Conservation (phyloP, 225 moss, liverwort and hornwort species). For the Climacium dendroides region DNA sequence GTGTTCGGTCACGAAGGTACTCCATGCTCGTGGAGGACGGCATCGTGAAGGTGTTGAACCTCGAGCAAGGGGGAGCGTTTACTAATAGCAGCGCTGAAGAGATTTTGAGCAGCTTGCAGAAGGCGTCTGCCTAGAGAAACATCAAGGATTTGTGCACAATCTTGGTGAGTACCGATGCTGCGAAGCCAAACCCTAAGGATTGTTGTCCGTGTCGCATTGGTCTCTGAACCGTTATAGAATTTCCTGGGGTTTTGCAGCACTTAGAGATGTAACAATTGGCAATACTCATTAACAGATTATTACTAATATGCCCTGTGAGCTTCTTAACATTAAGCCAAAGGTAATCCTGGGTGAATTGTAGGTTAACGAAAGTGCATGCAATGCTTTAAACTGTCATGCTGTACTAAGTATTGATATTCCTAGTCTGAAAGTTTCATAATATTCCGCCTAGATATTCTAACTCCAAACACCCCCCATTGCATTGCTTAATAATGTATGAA, state of each 20-base stretch:
- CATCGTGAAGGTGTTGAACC: conserved; percentile 65
- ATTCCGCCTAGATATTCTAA: not conserved
- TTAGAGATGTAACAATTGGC: not conserved
- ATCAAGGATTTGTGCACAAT: not conserved
- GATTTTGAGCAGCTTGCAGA: conserved; percentile 57
- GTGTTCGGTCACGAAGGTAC: conserved; percentile 63
- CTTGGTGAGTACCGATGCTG: not conserved
- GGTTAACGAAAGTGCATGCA: not conserved
- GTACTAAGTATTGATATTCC: not conserved
- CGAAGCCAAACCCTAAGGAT: not conserved
- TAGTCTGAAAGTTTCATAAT: not conserved
- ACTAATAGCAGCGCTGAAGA: conserved; percentile 75
- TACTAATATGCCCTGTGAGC: not conserved
- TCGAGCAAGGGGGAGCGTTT: conserved; percentile 91
- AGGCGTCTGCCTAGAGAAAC: conserved; percentile 17
- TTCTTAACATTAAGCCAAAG: not conserved
- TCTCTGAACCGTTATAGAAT: not conserved
- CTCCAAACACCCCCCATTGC: not conserved
- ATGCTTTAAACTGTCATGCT: not conserved
- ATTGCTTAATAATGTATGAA: not conserved
- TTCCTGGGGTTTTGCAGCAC: not conserved
- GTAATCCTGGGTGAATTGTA: not conserved
- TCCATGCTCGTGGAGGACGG: conserved; percentile 79
- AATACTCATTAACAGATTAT: not conserved
- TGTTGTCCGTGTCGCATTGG: not conserved